Base-by-base conservation (phyloP, 2,329 filamentous ascomycete genomes). In the Ilyonectria mors-panacis region DNA sequence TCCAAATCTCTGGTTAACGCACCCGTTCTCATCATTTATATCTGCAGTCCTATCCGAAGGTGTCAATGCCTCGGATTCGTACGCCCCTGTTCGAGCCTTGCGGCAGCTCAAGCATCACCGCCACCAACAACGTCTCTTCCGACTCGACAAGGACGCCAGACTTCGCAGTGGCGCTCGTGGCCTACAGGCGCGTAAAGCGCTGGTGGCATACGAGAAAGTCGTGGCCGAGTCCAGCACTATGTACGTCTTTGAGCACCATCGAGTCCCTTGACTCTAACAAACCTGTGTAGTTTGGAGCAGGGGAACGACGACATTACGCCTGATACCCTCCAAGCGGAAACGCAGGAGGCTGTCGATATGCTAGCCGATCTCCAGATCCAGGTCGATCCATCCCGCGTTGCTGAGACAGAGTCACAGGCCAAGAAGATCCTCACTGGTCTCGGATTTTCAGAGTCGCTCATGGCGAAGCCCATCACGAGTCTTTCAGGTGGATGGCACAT, bases 401-500 rank as follows among this genome's bases (percentile, higher is more conserved):
- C 88, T 0, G 86, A 90, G 33, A 84, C 88, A n/a, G 91, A 94
- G 77, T 84, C 86, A 3, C 88, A 87, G 70, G 92, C 93, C 4
- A 88, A 89, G 58, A 87, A 82, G 50, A 89, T 94, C 26, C 84
- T 96, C 5, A 79, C 85, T 0, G 93, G 92, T 53, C 85, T 95
- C 0, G 93, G 93, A 0, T 95, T 95, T 78, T 87, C 89, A 1
- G 88, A 92, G 28, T 78, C 86, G 1, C 83, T 85, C 62, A 87
- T 94, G 67, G 81, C 84, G 15, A 89, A 87, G 67, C 85, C 88
- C 7, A 85, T 93, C 13, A 83, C 85, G 1, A 89, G 88, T 39
- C 83, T 97, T 2, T 96, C 93, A 0, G 94, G 94, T 7, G 94
- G 92, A 2, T 94, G 92, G 92, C 87, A 85, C 67, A 94, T 93